Evolutionary conservation across 768 basidiomycete genomes (phyloP).

Genomic region (Trichaptum fuscoviolaceum): DNA sequence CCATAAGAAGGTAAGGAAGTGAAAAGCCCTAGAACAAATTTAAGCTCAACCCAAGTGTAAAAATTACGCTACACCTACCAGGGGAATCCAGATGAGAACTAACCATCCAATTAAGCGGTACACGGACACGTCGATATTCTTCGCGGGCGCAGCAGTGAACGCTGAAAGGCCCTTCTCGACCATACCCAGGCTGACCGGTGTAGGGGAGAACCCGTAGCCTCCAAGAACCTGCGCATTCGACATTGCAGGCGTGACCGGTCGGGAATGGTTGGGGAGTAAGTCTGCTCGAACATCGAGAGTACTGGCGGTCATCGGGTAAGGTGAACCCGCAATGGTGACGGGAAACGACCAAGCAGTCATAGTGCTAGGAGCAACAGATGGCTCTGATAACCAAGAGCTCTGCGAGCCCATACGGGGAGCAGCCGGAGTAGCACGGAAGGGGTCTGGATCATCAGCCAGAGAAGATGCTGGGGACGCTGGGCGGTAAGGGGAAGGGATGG

Average conservation of each 20-base stretch:
- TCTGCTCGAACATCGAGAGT: slow-evolving; percentile 38
- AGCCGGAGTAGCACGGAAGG: slow-evolving; percentile 44
- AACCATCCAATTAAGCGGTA: slow-evolving; percentile 58
- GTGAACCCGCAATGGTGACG: slow-evolving; percentile 29
- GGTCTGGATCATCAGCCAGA: slow-evolving; percentile 46
- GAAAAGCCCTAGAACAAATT: slow-evolving; percentile 42
- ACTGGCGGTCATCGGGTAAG: slow-evolving; percentile 31
- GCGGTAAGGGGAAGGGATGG: slow-evolving; percentile 55
- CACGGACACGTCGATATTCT: slow-evolving; percentile 51
- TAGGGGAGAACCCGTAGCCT: slow-evolving; percentile 59
- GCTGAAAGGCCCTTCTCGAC: slow-evolving; percentile 51
- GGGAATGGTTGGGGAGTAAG: slow-evolving; percentile 35
- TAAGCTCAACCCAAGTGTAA: slow-evolving; percentile 7
- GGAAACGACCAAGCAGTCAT: slow-evolving; percentile 70
- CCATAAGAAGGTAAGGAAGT: slow-evolving; percentile 51
- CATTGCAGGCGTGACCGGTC: slow-evolving; percentile 48
- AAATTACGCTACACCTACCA: slow-evolving; percentile 39
- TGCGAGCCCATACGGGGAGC: slow-evolving; percentile 54
- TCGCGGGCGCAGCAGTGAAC: slow-evolving; percentile 36
- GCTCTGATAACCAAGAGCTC: slow-evolving; percentile 70
- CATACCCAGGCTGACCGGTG: slow-evolving; percentile 23
- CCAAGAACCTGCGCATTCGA: slow-evolving; percentile 59
- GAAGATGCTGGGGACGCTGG: slow-evolving; percentile 37
- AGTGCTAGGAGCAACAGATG: slow-evolving; percentile 50
- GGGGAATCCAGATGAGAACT: slow-evolving; percentile 60